Conservation (phyloP, 2,329 filamentous ascomycete genomes). For the Monilinia aucupariae region DNA sequence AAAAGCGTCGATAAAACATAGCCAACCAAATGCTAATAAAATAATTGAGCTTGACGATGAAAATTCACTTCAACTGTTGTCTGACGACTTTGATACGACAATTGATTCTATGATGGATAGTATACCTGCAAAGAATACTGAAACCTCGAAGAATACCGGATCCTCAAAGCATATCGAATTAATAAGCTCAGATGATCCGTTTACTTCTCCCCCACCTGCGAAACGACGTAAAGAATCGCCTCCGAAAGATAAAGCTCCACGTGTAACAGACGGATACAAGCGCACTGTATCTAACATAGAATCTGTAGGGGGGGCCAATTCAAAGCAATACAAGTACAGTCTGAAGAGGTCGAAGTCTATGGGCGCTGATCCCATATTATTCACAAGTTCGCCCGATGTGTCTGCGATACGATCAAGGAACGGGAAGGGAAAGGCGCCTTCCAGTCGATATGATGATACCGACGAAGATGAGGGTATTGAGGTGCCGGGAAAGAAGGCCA, state of each 20-base stretch:
- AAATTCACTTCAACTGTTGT: conserved; percentile 4
- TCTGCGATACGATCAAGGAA: conserved; percentile 21
- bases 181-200: conserved; percentile 35
- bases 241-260: conserved; percentile 1
- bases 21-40: neutral
- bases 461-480: neutral
- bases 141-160: neutral
- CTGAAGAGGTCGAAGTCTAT: conserved; percentile 37
- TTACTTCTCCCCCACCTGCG: conserved; percentile 19
- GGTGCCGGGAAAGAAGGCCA: neutral
- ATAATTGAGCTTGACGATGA: neutral
- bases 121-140: conserved; percentile 1
- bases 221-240: conserved; percentile 3
- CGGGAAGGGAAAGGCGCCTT: conserved; percentile 19
- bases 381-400: conserved; percentile 33
- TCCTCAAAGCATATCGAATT: neutral
- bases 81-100: conserved; percentile 41
- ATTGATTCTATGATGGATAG: conserved; percentile 19
- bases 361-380: conserved; percentile 26
- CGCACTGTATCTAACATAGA: conserved; percentile 36
- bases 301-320: conserved; percentile 31
- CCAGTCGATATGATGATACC: conserved; percentile 9
- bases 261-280: conserved; percentile 19
- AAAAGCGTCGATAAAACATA: neutral
- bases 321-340: conserved; percentile 20